phyloP scores from a whole-genome alignment of 106 monocot genomes.

The Agapanthus africanus region DNA sequence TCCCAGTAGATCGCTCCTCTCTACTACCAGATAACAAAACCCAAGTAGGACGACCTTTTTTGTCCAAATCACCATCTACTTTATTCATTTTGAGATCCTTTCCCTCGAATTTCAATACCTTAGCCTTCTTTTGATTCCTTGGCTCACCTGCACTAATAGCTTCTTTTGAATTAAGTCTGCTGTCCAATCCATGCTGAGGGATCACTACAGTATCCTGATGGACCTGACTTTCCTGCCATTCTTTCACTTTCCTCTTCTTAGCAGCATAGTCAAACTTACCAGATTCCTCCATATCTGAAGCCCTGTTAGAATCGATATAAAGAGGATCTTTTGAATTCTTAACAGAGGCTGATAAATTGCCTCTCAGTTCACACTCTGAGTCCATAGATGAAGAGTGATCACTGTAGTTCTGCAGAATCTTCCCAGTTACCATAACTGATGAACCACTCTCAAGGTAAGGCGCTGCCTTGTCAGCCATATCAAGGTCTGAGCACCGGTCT shows the following conservation, averaged over 20 bases:
- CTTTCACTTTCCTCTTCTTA: conserved; percentile 55
- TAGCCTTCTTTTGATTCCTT: conserved; percentile 33
- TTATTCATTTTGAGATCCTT: conserved; percentile 12
- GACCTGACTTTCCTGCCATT: conserved; percentile 25
- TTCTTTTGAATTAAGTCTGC: conserved; percentile 19
- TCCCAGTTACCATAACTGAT: conserved; percentile 17
- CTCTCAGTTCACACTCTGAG: conserved; percentile 16
- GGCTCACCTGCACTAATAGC: conserved; percentile 24
- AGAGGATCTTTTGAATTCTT: conserved; percentile 26
- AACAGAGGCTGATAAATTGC: conserved; percentile 1
- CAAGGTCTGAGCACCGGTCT: conserved; percentile 26
- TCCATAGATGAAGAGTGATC: conserved; percentile 26
- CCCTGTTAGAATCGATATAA: conserved; percentile 13
- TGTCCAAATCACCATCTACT: conserved; percentile 13
- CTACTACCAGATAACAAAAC: conserved; percentile 16
- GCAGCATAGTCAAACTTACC: conserved; percentile 8
- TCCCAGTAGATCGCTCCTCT: conserved; percentile 15
- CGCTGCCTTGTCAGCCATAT: conserved; percentile 16
- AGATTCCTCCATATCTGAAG: conserved; percentile 23
- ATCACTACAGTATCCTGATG: conserved; percentile 13
- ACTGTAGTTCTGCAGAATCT: no score
- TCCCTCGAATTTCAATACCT: conserved; percentile 18
- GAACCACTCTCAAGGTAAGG: conserved; percentile 12
- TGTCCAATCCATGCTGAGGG: background rate
- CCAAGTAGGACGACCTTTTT: conserved; percentile 6